Evolutionary conservation across 306 rosid species (phyloP), one percentile per base, ranked within the genome.

Genomic region (Vicia sativa): DNA sequence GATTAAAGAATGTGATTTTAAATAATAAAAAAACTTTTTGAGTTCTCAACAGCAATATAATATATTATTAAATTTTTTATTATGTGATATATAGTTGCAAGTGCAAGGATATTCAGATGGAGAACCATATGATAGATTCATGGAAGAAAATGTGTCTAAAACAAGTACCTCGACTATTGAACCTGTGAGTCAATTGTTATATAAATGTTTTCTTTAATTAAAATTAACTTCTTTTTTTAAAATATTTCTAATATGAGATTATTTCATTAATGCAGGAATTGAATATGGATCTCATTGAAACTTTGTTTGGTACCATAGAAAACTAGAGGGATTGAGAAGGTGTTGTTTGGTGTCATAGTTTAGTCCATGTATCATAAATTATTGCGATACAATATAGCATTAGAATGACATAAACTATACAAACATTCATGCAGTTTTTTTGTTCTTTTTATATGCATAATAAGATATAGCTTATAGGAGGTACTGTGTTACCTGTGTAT

Each of bases 261-360:
- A 54, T n/a, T 39, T 5, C 31, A 6, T 38, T 31, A 9, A 72
- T 63, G 74, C 69, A 80, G 85, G 85, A 56, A 8, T 77, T 66
- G 65, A 76, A 80, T 59, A 9, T 67, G 28, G 56, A 67, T 1
- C 9, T 72, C 7, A 2, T 77, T 55, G 70, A 72, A 57, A 7
- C 46, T 5, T 10, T 61, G 39, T 76, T 72, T 38, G 68, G 60
- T n/a, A 43, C 7, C 14, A 4, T 9, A 9, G 11, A 12, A 39
- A 46, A 67, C 72, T 23, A 57, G 48, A 48, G 23, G 46, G 34
- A 6, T 48, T 31, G 15, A 48, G 52, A 58, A 60, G 5, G 38
- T 34, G 38, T 7, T 7, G 2, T 34, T 34, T 8, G 9, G 38
- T 34, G 1, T 34, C 9, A 7, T 31, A 31, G 37, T 34, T 34